A percentile compares a stretch with the other conserved stretches of the same genome.
phyloP scores from a whole-genome alignment of 306 rosid genomes.

The Cercis canadensis region DNA sequence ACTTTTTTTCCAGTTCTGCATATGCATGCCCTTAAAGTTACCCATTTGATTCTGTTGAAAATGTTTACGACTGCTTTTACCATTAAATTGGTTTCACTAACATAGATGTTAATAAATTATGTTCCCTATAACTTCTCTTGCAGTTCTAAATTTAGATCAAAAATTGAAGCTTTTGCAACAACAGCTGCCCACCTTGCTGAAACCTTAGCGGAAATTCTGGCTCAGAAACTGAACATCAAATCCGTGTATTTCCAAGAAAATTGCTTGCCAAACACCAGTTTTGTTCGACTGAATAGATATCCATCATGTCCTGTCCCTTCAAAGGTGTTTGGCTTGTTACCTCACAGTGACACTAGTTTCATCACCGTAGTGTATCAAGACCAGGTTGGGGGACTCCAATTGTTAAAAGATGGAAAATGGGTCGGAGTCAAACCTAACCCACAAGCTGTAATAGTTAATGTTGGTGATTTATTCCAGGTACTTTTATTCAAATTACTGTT shows the following conservation, averaged over 20 bases:
- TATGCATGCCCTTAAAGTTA: no score
- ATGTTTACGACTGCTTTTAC: no score
- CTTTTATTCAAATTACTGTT: no score
- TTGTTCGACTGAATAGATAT: slow-evolving; percentile 69
- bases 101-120: no score
- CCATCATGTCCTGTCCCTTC: slow-evolving; percentile 68
- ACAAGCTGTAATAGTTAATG: slow-evolving; percentile 57
- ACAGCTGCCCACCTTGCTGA: slow-evolving; percentile 44
- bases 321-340: slow-evolving; percentile 56
- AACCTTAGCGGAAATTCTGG: slow-evolving; percentile 59
- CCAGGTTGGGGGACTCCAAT: slow-evolving; percentile 56
- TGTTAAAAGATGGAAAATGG: slow-evolving; percentile 59
- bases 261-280: slow-evolving; percentile 51
- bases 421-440: slow-evolving; percentile 56
- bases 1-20: no score
- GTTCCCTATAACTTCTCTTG: background rate
- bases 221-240: slow-evolving; percentile 50
- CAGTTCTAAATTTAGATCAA: slow-evolving; percentile 39
- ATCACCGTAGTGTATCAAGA: slow-evolving; percentile 54
- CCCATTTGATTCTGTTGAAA: no score
- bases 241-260: slow-evolving; percentile 54
- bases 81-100: no score
- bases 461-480: slow-evolving; percentile 89
- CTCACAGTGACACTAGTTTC: slow-evolving; percentile 69
- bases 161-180: slow-evolving; percentile 49